These are phyloP conservation scores for Colletotrichum sp. DNA, from an alignment of 2,329 filamentous ascomycete genomes.

Conservation along the genomic window DNA sequence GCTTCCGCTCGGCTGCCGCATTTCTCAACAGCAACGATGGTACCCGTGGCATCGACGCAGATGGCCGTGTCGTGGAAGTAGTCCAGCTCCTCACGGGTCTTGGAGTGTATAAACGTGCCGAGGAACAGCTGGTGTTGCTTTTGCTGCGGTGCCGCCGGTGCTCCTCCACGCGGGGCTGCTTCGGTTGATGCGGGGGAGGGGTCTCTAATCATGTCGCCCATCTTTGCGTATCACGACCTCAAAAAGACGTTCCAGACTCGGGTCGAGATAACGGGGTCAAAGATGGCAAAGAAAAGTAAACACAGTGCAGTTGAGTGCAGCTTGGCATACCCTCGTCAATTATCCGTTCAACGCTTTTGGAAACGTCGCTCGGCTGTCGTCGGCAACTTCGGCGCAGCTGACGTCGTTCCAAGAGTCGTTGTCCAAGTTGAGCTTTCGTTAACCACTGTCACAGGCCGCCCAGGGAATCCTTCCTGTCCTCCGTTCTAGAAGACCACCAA, in stretches of 20 bases:
- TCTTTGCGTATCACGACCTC: not conserved
- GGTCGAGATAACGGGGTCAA: not conserved
- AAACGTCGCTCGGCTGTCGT: not conserved
- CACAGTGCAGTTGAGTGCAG: not conserved
- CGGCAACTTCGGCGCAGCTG: not conserved
- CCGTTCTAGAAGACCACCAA: not conserved
- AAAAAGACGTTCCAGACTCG: not conserved
- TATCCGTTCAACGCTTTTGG: not conserved
- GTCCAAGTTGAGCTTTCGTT: not conserved
- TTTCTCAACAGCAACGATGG: constrained; percentile 54
- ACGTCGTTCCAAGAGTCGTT: not conserved
- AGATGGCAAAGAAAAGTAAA: not conserved
- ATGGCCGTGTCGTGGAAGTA: constrained; percentile 56
- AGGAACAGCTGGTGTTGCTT: constrained; percentile 50
- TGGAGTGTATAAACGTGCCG: constrained; percentile 62
- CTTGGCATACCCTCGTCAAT: not conserved
- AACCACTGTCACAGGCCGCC: not conserved
- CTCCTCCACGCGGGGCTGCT: not conserved
- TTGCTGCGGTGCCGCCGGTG: not conserved
- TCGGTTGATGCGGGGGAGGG: not conserved
- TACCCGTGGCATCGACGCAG: constrained; percentile 54
- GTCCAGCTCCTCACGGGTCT: constrained; percentile 50
- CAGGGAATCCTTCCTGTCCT: not conserved
- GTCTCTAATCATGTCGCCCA: constrained; percentile 19
- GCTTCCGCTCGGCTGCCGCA: constrained; percentile 34